Evolutionary conservation across 257 asterid genomes (phyloP).

Genomic region (Fraxinus americana): DNA sequence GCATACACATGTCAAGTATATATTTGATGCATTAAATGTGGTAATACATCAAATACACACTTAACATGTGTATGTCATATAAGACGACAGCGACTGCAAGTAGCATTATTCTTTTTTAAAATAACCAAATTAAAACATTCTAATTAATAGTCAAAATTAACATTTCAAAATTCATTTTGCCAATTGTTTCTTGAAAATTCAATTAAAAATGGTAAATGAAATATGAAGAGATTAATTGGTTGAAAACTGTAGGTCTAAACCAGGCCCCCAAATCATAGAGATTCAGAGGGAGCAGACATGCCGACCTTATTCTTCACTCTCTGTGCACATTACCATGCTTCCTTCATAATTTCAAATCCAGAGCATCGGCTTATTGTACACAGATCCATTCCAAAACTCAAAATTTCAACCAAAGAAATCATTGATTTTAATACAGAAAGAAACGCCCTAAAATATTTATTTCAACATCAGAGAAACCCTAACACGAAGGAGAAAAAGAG

Average conservation of each 20-base stretch:
- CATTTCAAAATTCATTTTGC: too few species aligned
- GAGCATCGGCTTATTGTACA: constrained; percentile 60
- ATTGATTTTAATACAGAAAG: background rate
- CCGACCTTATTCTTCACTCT: constrained; percentile 37
- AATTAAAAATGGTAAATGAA: too few species aligned
- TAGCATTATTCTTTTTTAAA: too few species aligned
- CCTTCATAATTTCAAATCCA: constrained; percentile 39
- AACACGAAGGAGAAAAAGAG: background rate
- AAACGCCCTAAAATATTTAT: background rate
- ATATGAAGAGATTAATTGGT: background rate
- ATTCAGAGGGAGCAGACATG: constrained; percentile 52
- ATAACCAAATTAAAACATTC: too few species aligned
- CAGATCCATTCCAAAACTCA: constrained; percentile 18
- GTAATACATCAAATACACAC: too few species aligned
- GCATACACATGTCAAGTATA: too few species aligned
- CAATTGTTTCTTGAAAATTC: too few species aligned
- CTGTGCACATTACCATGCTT: constrained; percentile 52
- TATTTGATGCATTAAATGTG: too few species aligned
- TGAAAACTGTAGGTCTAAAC: constrained; percentile 42
- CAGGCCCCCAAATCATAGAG: constrained; percentile 51
- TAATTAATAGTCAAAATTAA: too few species aligned
- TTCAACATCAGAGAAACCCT: background rate
- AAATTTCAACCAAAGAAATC: background rate
- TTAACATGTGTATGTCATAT: too few species aligned
- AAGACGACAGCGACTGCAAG: too few species aligned